Conservation (phyloP, 2,329 filamentous ascomycete species). For the Fusarium napiforme region DNA sequence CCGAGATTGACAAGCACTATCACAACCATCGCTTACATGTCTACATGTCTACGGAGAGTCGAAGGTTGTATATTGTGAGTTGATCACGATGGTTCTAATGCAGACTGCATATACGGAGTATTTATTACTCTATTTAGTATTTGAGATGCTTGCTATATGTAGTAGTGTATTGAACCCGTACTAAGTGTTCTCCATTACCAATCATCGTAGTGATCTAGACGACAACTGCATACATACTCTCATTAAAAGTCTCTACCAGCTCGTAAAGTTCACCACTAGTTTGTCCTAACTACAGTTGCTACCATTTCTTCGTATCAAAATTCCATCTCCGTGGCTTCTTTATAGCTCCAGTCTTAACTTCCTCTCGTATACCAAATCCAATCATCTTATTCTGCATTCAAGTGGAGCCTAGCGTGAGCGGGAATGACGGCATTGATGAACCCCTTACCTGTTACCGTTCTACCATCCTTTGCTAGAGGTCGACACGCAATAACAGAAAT, state of each 20-base stretch:
- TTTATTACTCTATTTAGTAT: neutral
- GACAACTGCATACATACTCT: neutral
- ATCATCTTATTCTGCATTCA: conserved; percentile 11
- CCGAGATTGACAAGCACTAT: neutral
- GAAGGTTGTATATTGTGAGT: neutral
- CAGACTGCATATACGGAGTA: no score
- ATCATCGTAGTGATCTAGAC: neutral
- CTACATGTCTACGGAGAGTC: no score
- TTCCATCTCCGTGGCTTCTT: neutral
- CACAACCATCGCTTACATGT: neutral
- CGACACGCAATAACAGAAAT: conserved; percentile 3
- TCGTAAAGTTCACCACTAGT: neutral
- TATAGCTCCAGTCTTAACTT: neutral
- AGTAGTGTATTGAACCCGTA: no score
- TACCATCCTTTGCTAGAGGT: neutral
- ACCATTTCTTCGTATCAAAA: neutral
- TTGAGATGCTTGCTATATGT: no score
- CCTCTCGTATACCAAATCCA: conserved; percentile 3
- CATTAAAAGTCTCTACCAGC: neutral
- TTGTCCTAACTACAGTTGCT: neutral
- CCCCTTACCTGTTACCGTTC: conserved; percentile 1
- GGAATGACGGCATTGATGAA: conserved; percentile 27
- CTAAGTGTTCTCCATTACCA: neutral
- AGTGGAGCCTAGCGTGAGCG: conserved; percentile 23
- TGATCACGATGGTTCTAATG: neutral